Evolutionary conservation across 257 asterid species (phyloP).

Genomic region (Jaltomata sinuosa): DNA sequence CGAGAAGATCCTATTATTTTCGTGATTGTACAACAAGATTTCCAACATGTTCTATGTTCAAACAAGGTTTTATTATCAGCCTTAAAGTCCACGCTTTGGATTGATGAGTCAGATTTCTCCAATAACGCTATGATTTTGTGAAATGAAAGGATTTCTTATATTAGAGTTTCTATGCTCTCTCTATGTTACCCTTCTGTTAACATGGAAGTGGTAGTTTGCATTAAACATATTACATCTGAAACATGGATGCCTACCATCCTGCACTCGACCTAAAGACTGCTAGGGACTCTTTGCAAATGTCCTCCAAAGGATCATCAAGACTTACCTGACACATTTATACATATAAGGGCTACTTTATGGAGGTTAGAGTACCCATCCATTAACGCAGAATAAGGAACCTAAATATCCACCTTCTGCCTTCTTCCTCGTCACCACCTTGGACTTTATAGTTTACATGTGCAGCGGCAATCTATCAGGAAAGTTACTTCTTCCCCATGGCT

Average conservation of each 20-base stretch:
- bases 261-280: neutral
- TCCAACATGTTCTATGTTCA: neutral
- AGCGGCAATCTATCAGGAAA: neutral
- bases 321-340: neutral
- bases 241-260: neutral
- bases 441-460: neutral
- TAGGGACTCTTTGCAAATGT: neutral
- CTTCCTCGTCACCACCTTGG: neutral
- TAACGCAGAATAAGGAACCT: neutral
- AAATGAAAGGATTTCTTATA: neutral
- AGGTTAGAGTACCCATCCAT: neutral
- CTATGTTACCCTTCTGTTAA: neutral
- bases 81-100: neutral
- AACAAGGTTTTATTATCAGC: neutral
- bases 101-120: neutral
- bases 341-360: neutral
- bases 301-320: neutral
- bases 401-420: neutral
- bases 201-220: neutral
- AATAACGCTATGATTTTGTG: neutral
- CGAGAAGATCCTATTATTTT: too few relatives aligned
- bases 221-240: neutral
- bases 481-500: neutral
- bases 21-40: too few relatives aligned
- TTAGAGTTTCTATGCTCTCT: neutral